These are phyloP conservation scores for Lichtheimia corymbifera DNA, from an alignment of 371 early-diverging fungal species.

Conservation along the genomic window DNA sequence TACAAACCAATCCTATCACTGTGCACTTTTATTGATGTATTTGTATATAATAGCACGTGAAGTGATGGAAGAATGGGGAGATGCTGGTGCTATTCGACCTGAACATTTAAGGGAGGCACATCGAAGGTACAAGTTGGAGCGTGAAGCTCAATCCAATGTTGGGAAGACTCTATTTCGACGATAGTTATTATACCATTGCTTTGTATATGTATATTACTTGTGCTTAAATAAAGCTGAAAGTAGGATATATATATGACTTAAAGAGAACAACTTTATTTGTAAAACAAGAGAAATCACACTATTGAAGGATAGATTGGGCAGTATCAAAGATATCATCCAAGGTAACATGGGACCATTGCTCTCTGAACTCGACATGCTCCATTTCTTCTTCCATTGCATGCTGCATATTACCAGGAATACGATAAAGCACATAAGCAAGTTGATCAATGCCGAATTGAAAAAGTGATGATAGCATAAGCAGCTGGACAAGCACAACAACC, in stretches of 20 bases:
- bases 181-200: neutral
- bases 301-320: neutral
- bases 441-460: slow-evolving; percentile 49
- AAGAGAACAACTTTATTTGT: no score
- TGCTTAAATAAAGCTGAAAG: no score
- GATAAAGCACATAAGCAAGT: slow-evolving; percentile 33
- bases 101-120: slow-evolving; percentile 92
- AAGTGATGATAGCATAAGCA: slow-evolving; percentile 31
- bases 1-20: neutral
- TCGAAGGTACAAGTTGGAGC: slow-evolving; percentile 65
- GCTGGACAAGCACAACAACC: slow-evolving; percentile 8
- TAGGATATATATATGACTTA: no score
- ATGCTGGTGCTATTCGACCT: slow-evolving; percentile 71
- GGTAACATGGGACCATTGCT: neutral
- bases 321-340: neutral
- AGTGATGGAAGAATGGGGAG: slow-evolving; percentile 72
- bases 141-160: neutral
- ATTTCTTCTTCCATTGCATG: slow-evolving; percentile 38
- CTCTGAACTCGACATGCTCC: slow-evolving; percentile 10
- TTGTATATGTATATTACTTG: no score
- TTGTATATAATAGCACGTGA: slow-evolving; percentile 53
- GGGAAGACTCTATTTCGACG: slow-evolving; percentile 3
- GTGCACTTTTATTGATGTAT: neutral
- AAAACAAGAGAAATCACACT: no score
- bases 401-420: slow-evolving; percentile 33